Percentiles rank a stretch among this genome's conserved stretches.
Conservation (phyloP, 768 basidiomycete genomes). For the Hydnomerulius pinastri region DNA sequence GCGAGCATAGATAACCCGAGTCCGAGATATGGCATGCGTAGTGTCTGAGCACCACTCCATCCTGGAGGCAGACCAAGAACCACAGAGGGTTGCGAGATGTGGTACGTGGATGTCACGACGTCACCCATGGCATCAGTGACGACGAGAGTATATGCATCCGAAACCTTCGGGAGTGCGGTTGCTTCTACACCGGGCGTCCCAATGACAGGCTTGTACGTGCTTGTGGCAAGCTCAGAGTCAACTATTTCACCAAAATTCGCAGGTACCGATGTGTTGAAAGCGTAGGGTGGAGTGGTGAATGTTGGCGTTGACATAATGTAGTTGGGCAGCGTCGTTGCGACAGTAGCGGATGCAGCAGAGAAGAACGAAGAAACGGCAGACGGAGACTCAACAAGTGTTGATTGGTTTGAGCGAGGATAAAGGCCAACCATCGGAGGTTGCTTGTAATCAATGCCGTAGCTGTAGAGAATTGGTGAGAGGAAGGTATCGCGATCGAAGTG, state of each 20-base stretch:
- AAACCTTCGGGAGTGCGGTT: constrained; percentile 59
- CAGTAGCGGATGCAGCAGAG: constrained; percentile 61
- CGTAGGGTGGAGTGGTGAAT: constrained; percentile 62
- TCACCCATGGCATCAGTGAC: constrained; percentile 57
- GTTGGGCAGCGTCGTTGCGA: constrained; percentile 73
- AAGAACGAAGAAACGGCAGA: constrained; percentile 50
- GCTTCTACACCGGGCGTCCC: constrained; percentile 43
- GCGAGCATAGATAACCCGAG: constrained; percentile 14
- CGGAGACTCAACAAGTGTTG: constrained; percentile 42
- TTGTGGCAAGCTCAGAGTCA: constrained; percentile 63
- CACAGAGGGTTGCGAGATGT: constrained; percentile 44
- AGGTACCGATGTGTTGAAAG: constrained; percentile 67
- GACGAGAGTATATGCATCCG: constrained; percentile 54
- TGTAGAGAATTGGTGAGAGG: constrained; percentile 27
- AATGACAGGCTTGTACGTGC: constrained; percentile 67
- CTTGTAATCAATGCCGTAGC: constrained; percentile 72
- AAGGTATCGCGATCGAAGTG: background rate
- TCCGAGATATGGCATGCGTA: constrained; percentile 8
- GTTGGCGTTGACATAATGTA: constrained; percentile 65
- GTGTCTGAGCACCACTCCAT: constrained; percentile 35
- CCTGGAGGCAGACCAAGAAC: constrained; percentile 69
- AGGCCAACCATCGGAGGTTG: constrained; percentile 82
- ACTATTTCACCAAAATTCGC: constrained; percentile 58
- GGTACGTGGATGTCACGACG: constrained; percentile 55
- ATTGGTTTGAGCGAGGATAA: constrained; percentile 57